Conservation (phyloP, 2,329 filamentous ascomycete genomes). For the Diaporthe amygdali region DNA sequence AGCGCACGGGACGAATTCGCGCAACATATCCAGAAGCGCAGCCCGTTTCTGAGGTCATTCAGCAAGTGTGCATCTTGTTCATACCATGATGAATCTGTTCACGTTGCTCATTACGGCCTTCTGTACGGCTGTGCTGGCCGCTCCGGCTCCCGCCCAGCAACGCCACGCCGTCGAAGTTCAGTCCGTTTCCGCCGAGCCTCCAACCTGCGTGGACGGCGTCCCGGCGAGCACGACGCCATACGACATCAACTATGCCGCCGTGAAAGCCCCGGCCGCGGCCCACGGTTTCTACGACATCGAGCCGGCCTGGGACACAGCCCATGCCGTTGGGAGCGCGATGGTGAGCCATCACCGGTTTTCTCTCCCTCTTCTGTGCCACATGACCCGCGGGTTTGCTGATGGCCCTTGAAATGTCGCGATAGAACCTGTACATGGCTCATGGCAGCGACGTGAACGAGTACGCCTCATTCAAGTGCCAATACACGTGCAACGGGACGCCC, state of each 20-base stretch:
- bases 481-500: slow-evolving; percentile 31
- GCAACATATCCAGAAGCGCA: neutral
- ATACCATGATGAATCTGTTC: neutral
- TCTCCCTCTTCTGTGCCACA: neutral
- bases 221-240: neutral
- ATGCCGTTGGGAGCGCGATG: slow-evolving; percentile 23
- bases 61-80: neutral
- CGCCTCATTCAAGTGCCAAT: slow-evolving; percentile 37
- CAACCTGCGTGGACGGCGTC: slow-evolving; percentile 18
- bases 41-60: neutral
- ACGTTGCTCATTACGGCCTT: neutral
- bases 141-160: neutral
- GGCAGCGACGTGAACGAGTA: slow-evolving; percentile 28
- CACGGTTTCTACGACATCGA: slow-evolving; percentile 22
- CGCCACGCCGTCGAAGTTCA: neutral
- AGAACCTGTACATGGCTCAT: slow-evolving; percentile 26
- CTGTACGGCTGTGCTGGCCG: neutral
- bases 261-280: slow-evolving; percentile 1
- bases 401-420: neutral
- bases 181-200: neutral
- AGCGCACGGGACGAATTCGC: neutral
- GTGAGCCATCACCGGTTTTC: neutral
- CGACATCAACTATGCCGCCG: slow-evolving; percentile 13
- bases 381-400: neutral
- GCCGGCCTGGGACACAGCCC: neutral